These are phyloP conservation scores for Solanum lycopersicoides DNA, from an alignment of 257 asterid species.

Conservation along the genomic window DNA sequence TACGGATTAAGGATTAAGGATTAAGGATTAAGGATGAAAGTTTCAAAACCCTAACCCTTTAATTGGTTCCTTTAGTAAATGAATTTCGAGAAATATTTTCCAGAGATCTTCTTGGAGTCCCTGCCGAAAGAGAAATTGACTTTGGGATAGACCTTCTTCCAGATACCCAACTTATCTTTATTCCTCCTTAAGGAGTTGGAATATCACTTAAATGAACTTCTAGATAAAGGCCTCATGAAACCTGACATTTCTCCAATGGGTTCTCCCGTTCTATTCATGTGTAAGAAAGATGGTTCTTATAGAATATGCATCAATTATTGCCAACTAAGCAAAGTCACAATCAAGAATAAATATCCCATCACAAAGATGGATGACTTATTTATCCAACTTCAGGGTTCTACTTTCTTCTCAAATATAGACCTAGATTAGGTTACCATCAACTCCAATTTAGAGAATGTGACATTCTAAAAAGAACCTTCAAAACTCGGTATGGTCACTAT, in stretches of 20 bases:
- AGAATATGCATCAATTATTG: too few species aligned
- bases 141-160: not conserved
- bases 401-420: not conserved
- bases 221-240: not conserved
- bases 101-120: not conserved
- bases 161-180: not conserved
- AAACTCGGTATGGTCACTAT: too few species aligned
- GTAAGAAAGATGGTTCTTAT: not conserved
- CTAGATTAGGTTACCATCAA: not conserved
- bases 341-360: not conserved
- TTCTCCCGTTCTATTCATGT: not conserved
- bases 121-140: not conserved
- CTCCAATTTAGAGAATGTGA: not conserved
- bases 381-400: not conserved
- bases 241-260: not conserved
- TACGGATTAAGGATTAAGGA: not conserved
- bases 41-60: not conserved
- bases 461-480: not conserved
- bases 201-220: too few species aligned
- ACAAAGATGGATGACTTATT: not conserved
- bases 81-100: too few species aligned
- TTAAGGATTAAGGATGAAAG: not conserved
- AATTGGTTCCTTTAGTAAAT: too few species aligned
- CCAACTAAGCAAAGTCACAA: not conserved
- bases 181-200: not conserved